Evolutionary conservation across 2,329 filamentous ascomycete genomes (phyloP).

Genomic region (Metarhizium humberi): DNA sequence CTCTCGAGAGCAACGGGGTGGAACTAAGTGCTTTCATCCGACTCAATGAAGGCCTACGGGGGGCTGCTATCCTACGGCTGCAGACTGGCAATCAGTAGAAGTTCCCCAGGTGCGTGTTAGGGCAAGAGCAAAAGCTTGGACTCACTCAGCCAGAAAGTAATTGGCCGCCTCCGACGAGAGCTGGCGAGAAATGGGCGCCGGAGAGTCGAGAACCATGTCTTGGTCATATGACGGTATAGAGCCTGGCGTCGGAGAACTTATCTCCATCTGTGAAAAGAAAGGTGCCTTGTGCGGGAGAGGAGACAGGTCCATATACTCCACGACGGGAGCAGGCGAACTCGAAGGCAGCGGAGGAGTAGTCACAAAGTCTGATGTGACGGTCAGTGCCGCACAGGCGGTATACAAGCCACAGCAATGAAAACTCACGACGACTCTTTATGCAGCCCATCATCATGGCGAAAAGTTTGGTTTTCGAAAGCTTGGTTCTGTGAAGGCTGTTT

Average conservation of each 20-base stretch:
- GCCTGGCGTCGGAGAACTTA: slow-evolving; percentile 64
- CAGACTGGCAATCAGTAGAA: slow-evolving; percentile 14
- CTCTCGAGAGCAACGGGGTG: slow-evolving; percentile 50
- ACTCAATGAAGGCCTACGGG: slow-evolving; percentile 65
- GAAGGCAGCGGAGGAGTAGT: slow-evolving; percentile 77
- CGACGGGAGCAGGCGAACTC: slow-evolving; percentile 65
- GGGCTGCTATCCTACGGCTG: slow-evolving; percentile 57
- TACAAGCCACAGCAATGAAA: neutral
- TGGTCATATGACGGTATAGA: slow-evolving; percentile 30
- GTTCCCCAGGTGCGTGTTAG: neutral
- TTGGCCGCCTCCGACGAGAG: slow-evolving; percentile 39
- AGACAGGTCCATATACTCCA: slow-evolving; percentile 87
- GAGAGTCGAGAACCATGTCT: slow-evolving; percentile 48
- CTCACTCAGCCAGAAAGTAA: slow-evolving; percentile 44
- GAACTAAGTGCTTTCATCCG: slow-evolving; percentile 69
- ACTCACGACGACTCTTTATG: slow-evolving; percentile 26
- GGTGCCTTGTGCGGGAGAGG: slow-evolving; percentile 81
- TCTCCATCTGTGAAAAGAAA: slow-evolving; percentile 54
- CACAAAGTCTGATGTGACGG: slow-evolving; percentile 48
- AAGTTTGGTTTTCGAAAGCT: slow-evolving; percentile 28
- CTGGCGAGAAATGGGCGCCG: slow-evolving; percentile 38
- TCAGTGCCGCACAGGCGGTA: neutral
- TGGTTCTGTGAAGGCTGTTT: neutral
- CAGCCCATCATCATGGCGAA: slow-evolving; percentile 28
- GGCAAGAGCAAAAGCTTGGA: slow-evolving; percentile 9